Base-by-base conservation (phyloP, 139 green algal species). In the Chlorella sp. region DNA sequence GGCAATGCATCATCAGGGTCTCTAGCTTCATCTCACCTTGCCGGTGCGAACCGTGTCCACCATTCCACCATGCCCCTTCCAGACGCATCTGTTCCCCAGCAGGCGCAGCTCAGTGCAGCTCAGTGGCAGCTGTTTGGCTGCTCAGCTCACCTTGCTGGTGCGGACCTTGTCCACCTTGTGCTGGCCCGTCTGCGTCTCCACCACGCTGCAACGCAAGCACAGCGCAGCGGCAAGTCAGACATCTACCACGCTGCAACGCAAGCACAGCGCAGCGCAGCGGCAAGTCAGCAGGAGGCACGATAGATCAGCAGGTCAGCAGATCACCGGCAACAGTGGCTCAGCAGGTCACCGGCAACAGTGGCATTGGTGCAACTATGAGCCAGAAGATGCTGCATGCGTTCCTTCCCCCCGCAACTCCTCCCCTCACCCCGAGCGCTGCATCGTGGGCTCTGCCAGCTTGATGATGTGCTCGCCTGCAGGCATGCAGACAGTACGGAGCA, bases 381-480 rank as follows among this genome's bases (percentile, higher is more conserved):
- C n/a, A n/a, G n/a, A n/a, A n/a, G n/a, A n/a, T n/a, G n/a, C n/a
- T n/a, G n/a, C n/a, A n/a, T n/a, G n/a, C n/a, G n/a, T n/a, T n/a
- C n/a, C n/a, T n/a, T n/a, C n/a, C n/a, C n/a, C n/a, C n/a, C n/a
- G n/a, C n/a, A n/a, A n/a, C n/a, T n/a, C n/a, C n/a, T n/a, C n/a
- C 69, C 38, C 67, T 34, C 74, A 80, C 74, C 74, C 84, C 13
- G 70, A 84, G 41, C 84, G 84, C 19, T 19, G 32, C 54, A 90
- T 72, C 8, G 36, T 44, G 2, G 79, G 76, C 51, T 83, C 32
- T 7, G 87, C 84, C 17, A 85, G 64, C 13, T 32, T 51, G 17
- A 87, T 76, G 41, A 90, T 73, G 75, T 90, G 75, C 22, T 88
- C 86, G 43, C 83, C 86, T 76, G 69, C 38, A 73, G 34, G 2